Percentiles rank a stretch among this genome's conserved stretches.
Conservation (phyloP, 2,329 filamentous ascomycete species). For the Alternaria ventricosa region DNA sequence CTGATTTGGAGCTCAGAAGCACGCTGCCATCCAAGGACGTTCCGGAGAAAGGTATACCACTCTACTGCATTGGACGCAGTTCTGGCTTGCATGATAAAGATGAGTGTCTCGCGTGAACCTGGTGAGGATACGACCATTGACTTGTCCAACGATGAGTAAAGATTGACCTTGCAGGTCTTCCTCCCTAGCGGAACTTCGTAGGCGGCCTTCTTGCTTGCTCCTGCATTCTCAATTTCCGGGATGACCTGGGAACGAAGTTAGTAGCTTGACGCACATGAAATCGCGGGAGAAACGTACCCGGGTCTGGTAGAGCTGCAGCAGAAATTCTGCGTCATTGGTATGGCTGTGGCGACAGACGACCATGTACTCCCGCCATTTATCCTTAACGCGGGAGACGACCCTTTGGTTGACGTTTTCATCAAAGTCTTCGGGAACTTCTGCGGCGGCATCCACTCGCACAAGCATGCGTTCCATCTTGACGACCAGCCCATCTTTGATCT, state of each 20-base stretch:
- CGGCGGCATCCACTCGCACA: slow-evolving; percentile 64
- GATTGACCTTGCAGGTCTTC: slow-evolving; percentile 63
- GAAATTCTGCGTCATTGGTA: slow-evolving; percentile 61
- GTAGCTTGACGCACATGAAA: background rate
- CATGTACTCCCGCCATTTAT: slow-evolving; percentile 72
- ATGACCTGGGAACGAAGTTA: slow-evolving; percentile 55
- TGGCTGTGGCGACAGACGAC: slow-evolving; percentile 66
- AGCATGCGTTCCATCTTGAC: slow-evolving; percentile 74
- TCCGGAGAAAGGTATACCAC: slow-evolving; percentile 71
- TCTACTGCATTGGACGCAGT: slow-evolving; percentile 68
- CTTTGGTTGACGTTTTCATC: slow-evolving; percentile 68
- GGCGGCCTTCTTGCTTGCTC: slow-evolving; percentile 61
- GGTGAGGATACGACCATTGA: slow-evolving; percentile 69
- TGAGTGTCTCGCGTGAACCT: slow-evolving; percentile 60
- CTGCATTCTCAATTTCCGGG: slow-evolving; percentile 61
- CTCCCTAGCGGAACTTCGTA: slow-evolving; percentile 64
- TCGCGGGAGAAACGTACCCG: slow-evolving; percentile 46
- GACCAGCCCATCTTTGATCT: slow-evolving; percentile 64
- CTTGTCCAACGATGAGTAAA: slow-evolving; percentile 72
- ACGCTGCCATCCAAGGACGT: slow-evolving; percentile 65
- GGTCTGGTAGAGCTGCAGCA: slow-evolving; percentile 67
- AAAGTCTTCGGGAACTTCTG: slow-evolving; percentile 65
- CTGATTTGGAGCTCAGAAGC: slow-evolving; percentile 64
- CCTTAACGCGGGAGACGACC: slow-evolving; percentile 63
- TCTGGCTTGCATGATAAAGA: slow-evolving; percentile 66